Conservation (phyloP, 176 grass and related monocot genomes). For the Eragrostis curvula region DNA sequence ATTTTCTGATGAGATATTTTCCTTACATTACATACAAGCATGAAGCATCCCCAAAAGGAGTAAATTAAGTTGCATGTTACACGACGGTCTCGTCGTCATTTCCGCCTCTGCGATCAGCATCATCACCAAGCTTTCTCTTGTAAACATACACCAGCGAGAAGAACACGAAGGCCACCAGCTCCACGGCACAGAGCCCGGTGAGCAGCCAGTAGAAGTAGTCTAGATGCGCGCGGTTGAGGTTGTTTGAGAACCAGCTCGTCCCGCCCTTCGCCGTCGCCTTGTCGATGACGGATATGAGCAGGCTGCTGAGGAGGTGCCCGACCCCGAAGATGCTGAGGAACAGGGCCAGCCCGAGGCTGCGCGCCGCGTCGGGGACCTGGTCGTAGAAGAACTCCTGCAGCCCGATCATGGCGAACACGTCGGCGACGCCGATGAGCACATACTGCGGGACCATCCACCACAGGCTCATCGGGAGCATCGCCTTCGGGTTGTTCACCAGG, state of each 20-base stretch:
- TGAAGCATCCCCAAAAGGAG: too few relatives aligned
- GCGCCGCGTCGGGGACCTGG: conserved; percentile 42
- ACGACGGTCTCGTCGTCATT: background rate
- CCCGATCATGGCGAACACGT: conserved; percentile 56
- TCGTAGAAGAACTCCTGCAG: conserved; percentile 98
- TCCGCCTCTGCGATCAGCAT: background rate
- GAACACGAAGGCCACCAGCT: conserved; percentile 23
- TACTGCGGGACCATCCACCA: conserved; percentile 68
- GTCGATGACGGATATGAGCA: conserved; percentile 24
- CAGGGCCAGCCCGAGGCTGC: conserved; percentile 35
- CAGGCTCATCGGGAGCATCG: conserved; percentile 57
- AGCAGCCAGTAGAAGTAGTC: conserved; percentile 43
- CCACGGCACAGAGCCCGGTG: conserved; percentile 29
- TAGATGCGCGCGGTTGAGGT: conserved; percentile 18
- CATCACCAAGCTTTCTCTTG: conserved; percentile 9
- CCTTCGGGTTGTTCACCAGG: conserved; percentile 30
- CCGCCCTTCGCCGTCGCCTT: conserved; percentile 12
- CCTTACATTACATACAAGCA: too few relatives aligned
- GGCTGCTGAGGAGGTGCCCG: conserved; percentile 28
- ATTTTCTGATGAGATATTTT: too few relatives aligned
- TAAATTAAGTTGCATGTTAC: background rate
- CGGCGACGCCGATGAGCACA: conserved; percentile 43
- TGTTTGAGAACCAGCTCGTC: conserved; percentile 30
- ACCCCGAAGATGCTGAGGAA: conserved; percentile 42
- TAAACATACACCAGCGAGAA: conserved; percentile 23